A percentile compares a stretch with the other conserved stretches of the same genome.
Conservation (phyloP, 1,139 yeast genomes). For the Suhomyces taliae region DNA sequence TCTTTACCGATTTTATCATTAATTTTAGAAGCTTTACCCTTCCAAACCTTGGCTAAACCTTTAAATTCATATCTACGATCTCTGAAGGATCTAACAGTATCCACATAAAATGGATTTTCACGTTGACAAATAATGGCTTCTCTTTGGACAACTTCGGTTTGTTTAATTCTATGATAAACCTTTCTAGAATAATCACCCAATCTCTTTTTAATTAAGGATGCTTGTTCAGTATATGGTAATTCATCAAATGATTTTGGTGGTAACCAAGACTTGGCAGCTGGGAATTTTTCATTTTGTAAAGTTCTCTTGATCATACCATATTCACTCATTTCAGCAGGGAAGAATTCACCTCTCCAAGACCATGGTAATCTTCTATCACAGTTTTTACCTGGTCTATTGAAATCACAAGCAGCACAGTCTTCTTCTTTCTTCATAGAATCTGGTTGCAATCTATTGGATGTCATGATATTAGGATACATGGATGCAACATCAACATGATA, state of each 20-base stretch:
- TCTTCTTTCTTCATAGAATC: constrained; percentile 96
- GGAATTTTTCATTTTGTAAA: constrained; percentile 75
- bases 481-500: constrained; percentile 99
- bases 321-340: constrained; percentile 89
- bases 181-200: constrained; percentile 84
- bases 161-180: constrained; percentile 78
- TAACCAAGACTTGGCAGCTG: constrained; percentile 56
- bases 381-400: constrained; percentile 88
- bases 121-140: constrained; percentile 96
- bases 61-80: constrained; percentile 96
- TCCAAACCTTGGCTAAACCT: constrained; percentile 93
- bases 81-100: constrained; percentile 91
- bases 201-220: constrained; percentile 70
- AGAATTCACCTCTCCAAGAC: constrained; percentile 98
- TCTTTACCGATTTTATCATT: constrained; percentile 62
- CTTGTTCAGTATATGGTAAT: constrained; percentile 75
- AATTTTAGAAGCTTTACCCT: constrained; percentile 67
- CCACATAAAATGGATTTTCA: constrained; percentile 94
- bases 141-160: constrained; percentile 80
- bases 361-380: constrained; percentile 93
- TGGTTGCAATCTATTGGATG: constrained; percentile 94
- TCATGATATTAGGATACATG: constrained; percentile 99
- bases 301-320: constrained; percentile 88
- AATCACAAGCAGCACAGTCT: constrained; percentile 97
- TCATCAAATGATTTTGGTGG: constrained; percentile 71